These are phyloP conservation scores for Phanerochaete sordida DNA, from an alignment of 768 basidiomycete species.

Conservation along the genomic window DNA sequence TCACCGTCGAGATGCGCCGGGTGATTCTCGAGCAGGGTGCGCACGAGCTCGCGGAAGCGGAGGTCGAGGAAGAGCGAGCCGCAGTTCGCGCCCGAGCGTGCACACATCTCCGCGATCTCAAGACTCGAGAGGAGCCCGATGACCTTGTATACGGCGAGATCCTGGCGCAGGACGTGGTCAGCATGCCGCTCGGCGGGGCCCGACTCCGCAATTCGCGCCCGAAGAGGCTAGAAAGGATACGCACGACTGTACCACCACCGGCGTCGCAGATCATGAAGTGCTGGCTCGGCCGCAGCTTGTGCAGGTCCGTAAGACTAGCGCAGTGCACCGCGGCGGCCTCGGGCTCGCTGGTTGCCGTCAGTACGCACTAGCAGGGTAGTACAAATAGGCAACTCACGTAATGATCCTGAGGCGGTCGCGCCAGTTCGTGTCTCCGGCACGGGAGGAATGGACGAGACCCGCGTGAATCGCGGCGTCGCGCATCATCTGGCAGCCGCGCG, in stretches of 20 bases:
- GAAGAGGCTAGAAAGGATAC: constrained; percentile 15
- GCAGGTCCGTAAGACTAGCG: constrained; percentile 74
- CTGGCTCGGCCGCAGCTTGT: constrained; percentile 75
- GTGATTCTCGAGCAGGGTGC: constrained; percentile 74
- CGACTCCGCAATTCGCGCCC: background rate
- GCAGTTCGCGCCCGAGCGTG: constrained; percentile 82
- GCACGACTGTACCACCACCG: constrained; percentile 71
- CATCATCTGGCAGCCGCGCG: constrained; percentile 82
- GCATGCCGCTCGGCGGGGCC: background rate
- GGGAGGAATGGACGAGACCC: constrained; percentile 69
- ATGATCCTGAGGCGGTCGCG: constrained; percentile 81
- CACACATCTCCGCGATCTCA: constrained; percentile 92
- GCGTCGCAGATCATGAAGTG: constrained; percentile 93
- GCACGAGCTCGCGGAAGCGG: constrained; percentile 79
- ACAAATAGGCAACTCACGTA: constrained; percentile 47
- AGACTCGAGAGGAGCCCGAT: constrained; percentile 76
- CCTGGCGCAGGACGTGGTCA: constrained; percentile 20
- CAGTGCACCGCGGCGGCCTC: constrained; percentile 94
- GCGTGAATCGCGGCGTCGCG: constrained; percentile 79
- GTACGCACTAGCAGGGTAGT: background rate
- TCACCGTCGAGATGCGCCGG: constrained; percentile 82
- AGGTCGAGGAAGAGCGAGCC: constrained; percentile 87
- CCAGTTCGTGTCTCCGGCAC: constrained; percentile 72
- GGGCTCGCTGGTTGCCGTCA: constrained; percentile 41
- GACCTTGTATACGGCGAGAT: constrained; percentile 53